Evolutionary conservation across 2,329 filamentous ascomycete species (phyloP).

Genomic region (Aspergillus ibericus): DNA sequence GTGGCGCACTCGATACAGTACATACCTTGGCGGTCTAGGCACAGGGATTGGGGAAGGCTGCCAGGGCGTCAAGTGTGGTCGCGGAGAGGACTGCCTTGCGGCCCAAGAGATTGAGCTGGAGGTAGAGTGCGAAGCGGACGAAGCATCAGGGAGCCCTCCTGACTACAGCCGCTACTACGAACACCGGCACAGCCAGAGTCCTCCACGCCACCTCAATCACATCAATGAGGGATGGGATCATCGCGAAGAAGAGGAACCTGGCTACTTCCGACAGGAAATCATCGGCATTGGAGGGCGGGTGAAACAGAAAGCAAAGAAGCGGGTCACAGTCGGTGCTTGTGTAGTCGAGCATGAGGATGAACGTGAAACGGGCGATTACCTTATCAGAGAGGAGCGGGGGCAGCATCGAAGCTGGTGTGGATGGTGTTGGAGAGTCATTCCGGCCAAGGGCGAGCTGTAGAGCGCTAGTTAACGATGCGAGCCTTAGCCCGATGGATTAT

Average conservation of each 20-base stretch:
- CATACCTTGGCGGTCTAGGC: slow-evolving; percentile 75
- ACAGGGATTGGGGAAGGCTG: slow-evolving; percentile 86
- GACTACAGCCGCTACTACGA: slow-evolving; percentile 27
- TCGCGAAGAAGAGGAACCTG: slow-evolving; percentile 53
- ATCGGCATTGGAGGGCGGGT: slow-evolving; percentile 86
- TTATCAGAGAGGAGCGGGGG: slow-evolving; percentile 70
- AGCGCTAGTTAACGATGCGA: neutral
- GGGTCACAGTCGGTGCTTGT: slow-evolving; percentile 76
- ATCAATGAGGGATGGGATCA: slow-evolving; percentile 19
- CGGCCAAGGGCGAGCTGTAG: slow-evolving; percentile 50
- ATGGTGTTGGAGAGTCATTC: slow-evolving; percentile 81
- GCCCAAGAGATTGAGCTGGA: slow-evolving; percentile 78
- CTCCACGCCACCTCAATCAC: slow-evolving; percentile 18
- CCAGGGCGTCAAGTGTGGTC: slow-evolving; percentile 83
- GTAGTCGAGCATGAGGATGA: slow-evolving; percentile 87
- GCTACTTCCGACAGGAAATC: slow-evolving; percentile 84
- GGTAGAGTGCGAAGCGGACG: slow-evolving; percentile 80
- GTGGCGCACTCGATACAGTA: slow-evolving; percentile 82
- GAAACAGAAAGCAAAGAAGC: slow-evolving; percentile 82
- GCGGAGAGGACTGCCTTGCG: slow-evolving; percentile 73
- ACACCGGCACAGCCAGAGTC: slow-evolving; percentile 14
- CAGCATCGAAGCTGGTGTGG: slow-evolving; percentile 80
- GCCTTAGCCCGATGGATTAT: neutral
- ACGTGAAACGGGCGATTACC: slow-evolving; percentile 61
- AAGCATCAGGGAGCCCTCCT: slow-evolving; percentile 42